phyloP scores from a whole-genome alignment of 2,329 filamentous ascomycete species.

The Orbilia javanica region DNA sequence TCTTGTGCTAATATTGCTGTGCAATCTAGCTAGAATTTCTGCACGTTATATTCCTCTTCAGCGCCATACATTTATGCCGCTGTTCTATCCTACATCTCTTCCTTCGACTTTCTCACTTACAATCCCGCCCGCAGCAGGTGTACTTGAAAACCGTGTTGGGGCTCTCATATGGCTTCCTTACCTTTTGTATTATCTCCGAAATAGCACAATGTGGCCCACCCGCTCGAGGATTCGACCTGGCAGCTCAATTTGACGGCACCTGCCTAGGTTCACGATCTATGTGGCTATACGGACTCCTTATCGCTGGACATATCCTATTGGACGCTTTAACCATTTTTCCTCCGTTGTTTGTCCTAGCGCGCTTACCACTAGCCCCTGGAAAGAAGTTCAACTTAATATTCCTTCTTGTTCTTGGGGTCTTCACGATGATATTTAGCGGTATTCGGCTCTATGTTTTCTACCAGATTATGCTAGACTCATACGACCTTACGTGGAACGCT shows the following conservation, averaged over 20 bases:
- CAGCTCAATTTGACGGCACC: slow-evolving; percentile 31
- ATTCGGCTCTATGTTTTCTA: slow-evolving; percentile 45
- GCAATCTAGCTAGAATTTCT: slow-evolving; percentile 29
- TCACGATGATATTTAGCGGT: slow-evolving; percentile 37
- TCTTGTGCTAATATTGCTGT: neutral
- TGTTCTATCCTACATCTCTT: slow-evolving; percentile 44
- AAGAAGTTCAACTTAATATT: slow-evolving; percentile 49
- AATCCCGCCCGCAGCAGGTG: slow-evolving; percentile 18
- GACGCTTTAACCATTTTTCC: slow-evolving; percentile 46
- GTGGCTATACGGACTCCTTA: slow-evolving; percentile 22
- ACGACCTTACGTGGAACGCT: slow-evolving; percentile 42
- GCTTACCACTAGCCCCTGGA: slow-evolving; percentile 13
- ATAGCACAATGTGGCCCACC: slow-evolving; percentile 23
- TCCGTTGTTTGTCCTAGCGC: slow-evolving; percentile 24
- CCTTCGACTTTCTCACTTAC: slow-evolving; percentile 30
- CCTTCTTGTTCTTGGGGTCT: slow-evolving; percentile 37
- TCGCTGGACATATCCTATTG: slow-evolving; percentile 32
- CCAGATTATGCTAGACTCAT: slow-evolving; percentile 32
- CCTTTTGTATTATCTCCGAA: slow-evolving; percentile 8
- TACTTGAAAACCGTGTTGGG: slow-evolving; percentile 21
- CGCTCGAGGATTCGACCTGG: neutral
- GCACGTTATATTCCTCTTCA: slow-evolving; percentile 35
- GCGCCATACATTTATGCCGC: slow-evolving; percentile 36
- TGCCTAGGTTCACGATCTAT: slow-evolving; percentile 25
- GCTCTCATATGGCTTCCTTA: slow-evolving; percentile 18